Evolutionary conservation across 495 filamentous ascomycete genomes (phyloP).

Genomic region (Penicillium salamii): DNA sequence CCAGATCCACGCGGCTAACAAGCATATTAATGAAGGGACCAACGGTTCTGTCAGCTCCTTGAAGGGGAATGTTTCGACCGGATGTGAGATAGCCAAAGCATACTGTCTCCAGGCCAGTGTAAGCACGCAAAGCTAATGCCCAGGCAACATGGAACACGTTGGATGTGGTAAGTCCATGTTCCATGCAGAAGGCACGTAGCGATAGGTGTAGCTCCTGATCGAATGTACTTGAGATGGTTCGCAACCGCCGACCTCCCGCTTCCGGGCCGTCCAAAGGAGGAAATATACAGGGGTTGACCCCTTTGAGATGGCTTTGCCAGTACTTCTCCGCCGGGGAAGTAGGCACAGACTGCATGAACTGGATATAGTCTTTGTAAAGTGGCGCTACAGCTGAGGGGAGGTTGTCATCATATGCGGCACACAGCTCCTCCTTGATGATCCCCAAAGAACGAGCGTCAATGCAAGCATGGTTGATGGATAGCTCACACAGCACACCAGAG

Average conservation of each 20-base stretch:
- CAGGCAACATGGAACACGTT: conserved; percentile 36
- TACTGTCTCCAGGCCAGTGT: conserved; percentile 41
- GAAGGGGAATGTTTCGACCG: conserved; percentile 26
- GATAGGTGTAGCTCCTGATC: too few relatives aligned
- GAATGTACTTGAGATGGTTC: too few relatives aligned
- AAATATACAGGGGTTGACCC: too few relatives aligned
- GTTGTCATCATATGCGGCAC: background rate
- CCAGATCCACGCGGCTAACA: conserved; percentile 23
- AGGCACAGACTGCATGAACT: background rate
- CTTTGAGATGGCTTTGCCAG: background rate
- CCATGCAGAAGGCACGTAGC: too few relatives aligned
- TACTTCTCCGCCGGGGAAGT: background rate
- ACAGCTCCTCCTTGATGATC: background rate
- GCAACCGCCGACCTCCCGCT: too few relatives aligned
- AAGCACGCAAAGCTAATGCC: conserved; percentile 39
- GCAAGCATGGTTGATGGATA: background rate
- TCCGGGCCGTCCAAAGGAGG: too few relatives aligned
- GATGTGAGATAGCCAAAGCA: conserved; percentile 43
- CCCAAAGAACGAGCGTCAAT: background rate
- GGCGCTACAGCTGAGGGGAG: background rate
- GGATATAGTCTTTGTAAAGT: background rate
- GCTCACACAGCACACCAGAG: background rate
- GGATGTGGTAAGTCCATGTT: too few relatives aligned
- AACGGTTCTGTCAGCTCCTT: conserved; percentile 14
- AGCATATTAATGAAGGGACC: conserved; percentile 21